Evolutionary conservation across 2,329 filamentous ascomycete species (phyloP), one percentile per base, ranked within the genome.

Genomic region (Fragosphaeria purpurea): DNA sequence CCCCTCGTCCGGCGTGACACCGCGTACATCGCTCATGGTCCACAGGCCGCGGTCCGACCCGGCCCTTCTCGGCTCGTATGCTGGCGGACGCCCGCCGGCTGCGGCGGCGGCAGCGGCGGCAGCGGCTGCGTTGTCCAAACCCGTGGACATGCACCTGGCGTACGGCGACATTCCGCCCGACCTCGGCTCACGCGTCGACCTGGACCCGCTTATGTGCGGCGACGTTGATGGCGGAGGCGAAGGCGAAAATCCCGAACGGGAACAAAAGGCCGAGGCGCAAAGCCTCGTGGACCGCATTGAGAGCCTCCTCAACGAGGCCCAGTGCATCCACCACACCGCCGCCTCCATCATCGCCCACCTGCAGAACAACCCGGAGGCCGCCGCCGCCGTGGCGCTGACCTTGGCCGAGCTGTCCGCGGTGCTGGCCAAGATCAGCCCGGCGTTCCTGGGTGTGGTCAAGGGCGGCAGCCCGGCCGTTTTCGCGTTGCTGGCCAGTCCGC

Each of bases 331-430:
- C 56, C 82, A 95, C 65, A 86, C 85, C 1, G 91, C 87, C 5
- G 83, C 81, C 0, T 76, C 85, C 48, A 95, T 88, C 55, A 95
- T 98, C 59, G 72, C 83, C 43, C 85, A 88, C 45, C 67, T 76
- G 31, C 73, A 91, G 83, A 64, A 68, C 48, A 74, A 74, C 52
- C 90, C 93, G 0, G 88, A 98, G 57, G 87, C 88, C 3, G 88
- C 96, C 48, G 93, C 93, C 2, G 91, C 93, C 7, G 91, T 98
- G 1, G 94, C 90, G 0, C 76, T 98, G 35, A 90, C 91, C 0
- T 77, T 98, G 6, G 91, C 89, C 10, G 93, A 98, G 67, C 85
- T 98, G 56, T 93, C 86, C 54, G 84, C 83, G 31, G 67, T 97
- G 4, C 76, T 88, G 1, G 77, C 79, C 47, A 95, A 95, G 65